A percentile compares a stretch with the other conserved stretches of the same genome.
Conservation (phyloP, 192 early-diverging fungal species). For the Gigaspora rosea region DNA sequence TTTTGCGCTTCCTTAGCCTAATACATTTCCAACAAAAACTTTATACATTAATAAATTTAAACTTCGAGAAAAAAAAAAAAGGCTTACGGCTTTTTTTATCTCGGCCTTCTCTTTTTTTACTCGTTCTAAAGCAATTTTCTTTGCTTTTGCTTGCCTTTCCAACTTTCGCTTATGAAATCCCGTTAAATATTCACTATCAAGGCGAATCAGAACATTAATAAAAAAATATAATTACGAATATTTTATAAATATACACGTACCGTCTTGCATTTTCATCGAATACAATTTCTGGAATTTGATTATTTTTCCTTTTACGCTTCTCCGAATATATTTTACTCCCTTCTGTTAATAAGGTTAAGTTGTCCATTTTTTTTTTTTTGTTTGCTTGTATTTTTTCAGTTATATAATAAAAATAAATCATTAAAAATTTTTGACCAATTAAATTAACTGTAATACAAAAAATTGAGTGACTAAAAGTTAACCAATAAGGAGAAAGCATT, state of each 20-base stretch:
- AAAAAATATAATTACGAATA: not conserved
- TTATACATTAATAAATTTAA: not conserved
- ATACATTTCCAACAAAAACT: not conserved
- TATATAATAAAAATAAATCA: no score
- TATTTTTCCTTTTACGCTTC: not conserved
- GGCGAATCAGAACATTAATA: not conserved
- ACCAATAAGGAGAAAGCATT: no score
- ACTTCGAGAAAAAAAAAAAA: not conserved
- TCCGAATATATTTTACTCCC: slow-evolving; percentile 7
- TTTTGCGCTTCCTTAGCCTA: not conserved
- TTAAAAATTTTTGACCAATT: no score
- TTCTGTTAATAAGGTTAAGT: not conserved
- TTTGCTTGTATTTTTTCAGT: no score
- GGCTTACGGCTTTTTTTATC: slow-evolving; percentile 52
- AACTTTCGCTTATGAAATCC: slow-evolving; percentile 81
- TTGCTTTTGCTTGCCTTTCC: slow-evolving; percentile 64
- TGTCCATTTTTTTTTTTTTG: slow-evolving; percentile 5
- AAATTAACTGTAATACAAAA: no score
- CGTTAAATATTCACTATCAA: slow-evolving; percentile 63
- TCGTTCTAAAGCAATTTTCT: slow-evolving; percentile 44
- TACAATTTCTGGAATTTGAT: slow-evolving; percentile 10
- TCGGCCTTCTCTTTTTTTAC: slow-evolving; percentile 59
- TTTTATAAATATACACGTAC: not conserved
- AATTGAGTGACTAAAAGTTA: no score
- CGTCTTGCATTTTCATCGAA: slow-evolving; percentile 21